phyloP scores from a whole-genome alignment of 1,139 yeast genomes.

The Candida sanyaensis region DNA sequence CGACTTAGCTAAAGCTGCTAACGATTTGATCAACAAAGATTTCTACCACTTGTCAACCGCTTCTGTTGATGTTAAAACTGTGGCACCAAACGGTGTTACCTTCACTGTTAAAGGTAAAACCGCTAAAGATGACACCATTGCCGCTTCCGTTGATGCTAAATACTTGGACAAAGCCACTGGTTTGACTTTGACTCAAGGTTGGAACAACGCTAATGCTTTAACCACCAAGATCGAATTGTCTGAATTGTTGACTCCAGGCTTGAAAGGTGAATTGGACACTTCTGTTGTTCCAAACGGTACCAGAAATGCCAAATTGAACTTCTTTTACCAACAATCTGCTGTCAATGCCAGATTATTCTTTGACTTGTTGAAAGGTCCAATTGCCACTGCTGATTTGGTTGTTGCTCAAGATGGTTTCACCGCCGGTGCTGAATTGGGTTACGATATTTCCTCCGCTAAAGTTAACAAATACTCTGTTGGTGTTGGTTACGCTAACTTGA shows the following conservation, averaged over 20 bases:
- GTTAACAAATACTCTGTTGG: constrained; percentile 95
- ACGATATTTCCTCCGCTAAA: constrained; percentile 90
- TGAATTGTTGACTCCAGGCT: constrained; percentile 92
- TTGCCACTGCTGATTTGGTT: constrained; percentile 92
- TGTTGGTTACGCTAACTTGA: constrained; percentile 88
- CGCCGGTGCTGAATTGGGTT: constrained; percentile 96
- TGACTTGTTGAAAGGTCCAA: constrained; percentile 93
- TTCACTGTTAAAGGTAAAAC: constrained; percentile 95
- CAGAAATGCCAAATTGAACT: constrained; percentile 88
- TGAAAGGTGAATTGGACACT: constrained; percentile 90
- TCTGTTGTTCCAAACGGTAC: constrained; percentile 85
- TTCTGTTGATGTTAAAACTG: constrained; percentile 84
- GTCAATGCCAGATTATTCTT: constrained; percentile 95
- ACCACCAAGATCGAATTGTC: constrained; percentile 92
- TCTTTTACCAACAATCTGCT: constrained; percentile 90
- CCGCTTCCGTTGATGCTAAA: constrained; percentile 90
- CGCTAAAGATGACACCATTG: constrained; percentile 77
- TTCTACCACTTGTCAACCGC: constrained; percentile 92
- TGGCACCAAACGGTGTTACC: constrained; percentile 95
- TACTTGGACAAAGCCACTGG: constrained; percentile 94
- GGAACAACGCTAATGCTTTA: constrained; percentile 93
- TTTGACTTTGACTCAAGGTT: constrained; percentile 92
- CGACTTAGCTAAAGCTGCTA: constrained; percentile 87
- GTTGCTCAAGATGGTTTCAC: constrained; percentile 96
- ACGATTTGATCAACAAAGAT: constrained; percentile 87